These are phyloP conservation scores for Apiospora arundinis DNA, from an alignment of 2,329 filamentous ascomycete species.

Conservation along the genomic window DNA sequence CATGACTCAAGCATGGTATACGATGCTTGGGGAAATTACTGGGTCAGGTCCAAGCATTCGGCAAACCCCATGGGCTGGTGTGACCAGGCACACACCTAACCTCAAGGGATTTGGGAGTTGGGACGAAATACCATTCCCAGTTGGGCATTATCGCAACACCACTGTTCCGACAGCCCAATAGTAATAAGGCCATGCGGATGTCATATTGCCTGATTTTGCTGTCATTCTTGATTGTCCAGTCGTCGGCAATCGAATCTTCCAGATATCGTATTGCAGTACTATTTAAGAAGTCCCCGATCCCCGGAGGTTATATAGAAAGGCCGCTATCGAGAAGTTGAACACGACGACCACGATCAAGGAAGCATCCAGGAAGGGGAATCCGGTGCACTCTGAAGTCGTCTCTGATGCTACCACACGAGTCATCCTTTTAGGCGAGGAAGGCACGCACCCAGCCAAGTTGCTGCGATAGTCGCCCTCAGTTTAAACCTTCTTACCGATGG, in stretches of 20 bases:
- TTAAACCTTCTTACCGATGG: background rate
- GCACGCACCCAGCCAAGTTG: background rate
- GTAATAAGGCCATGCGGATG: background rate
- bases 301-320: too few species aligned
- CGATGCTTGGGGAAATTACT: background rate
- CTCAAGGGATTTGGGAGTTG: background rate
- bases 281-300: background rate
- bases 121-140: background rate
- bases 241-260: background rate
- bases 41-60: slow-evolving; percentile 8
- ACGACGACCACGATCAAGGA: background rate
- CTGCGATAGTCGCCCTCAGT: background rate
- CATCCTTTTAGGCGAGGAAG: background rate
- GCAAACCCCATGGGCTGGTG: background rate
- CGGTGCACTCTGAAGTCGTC: background rate
- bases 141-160: background rate
- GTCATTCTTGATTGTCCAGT: background rate
- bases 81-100: background rate
- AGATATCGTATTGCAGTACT: background rate
- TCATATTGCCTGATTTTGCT: background rate
- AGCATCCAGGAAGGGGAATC: too few species aligned
- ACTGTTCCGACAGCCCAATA: background rate
- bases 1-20: slow-evolving; percentile 1
- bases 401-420: background rate
- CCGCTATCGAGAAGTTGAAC: background rate